phyloP scores from a whole-genome alignment of 2,329 filamentous ascomycete species.

The Pseudogymnoascus sp. region DNA sequence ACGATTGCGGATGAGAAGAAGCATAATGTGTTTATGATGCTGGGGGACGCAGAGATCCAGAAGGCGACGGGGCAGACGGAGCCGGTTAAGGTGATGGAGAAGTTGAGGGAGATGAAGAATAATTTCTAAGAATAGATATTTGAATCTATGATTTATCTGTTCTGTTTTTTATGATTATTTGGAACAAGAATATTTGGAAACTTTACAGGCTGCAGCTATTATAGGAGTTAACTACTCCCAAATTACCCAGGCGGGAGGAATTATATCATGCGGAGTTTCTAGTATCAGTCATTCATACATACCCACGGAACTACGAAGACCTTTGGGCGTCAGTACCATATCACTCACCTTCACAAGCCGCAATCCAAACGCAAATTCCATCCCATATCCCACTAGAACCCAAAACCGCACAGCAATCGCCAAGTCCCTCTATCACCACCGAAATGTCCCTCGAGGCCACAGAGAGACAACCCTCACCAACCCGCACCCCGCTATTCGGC shows the following conservation, averaged over 20 bases:
- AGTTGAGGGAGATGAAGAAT: constrained; percentile 87
- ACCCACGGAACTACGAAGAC: too few relatives aligned
- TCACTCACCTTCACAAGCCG: too few relatives aligned
- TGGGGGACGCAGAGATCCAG: constrained; percentile 79
- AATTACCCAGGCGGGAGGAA: background rate
- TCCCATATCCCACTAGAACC: background rate
- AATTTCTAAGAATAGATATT: constrained; percentile 18
- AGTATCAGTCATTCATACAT: too few relatives aligned
- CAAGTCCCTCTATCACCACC: background rate
- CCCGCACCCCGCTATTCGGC: background rate
- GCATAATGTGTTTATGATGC: constrained; percentile 95
- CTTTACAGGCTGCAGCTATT: background rate
- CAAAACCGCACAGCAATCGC: background rate
- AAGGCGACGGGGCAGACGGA: constrained; percentile 75
- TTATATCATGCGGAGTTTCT: too few relatives aligned
- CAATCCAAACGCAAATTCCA: too few relatives aligned
- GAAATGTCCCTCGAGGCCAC: background rate
- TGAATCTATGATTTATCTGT: background rate
- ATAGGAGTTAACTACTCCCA: background rate
- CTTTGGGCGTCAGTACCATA: too few relatives aligned
- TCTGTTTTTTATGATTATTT: background rate
- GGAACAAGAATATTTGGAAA: background rate
- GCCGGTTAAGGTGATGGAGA: constrained; percentile 76
- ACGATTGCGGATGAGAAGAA: constrained; percentile 97
- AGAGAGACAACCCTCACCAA: background rate